A percentile compares a stretch with the other conserved stretches of the same genome.
These are phyloP conservation scores for Leishmania mexicana DNA, from an alignment of 208 protist species.

Conservation along the genomic window DNA sequence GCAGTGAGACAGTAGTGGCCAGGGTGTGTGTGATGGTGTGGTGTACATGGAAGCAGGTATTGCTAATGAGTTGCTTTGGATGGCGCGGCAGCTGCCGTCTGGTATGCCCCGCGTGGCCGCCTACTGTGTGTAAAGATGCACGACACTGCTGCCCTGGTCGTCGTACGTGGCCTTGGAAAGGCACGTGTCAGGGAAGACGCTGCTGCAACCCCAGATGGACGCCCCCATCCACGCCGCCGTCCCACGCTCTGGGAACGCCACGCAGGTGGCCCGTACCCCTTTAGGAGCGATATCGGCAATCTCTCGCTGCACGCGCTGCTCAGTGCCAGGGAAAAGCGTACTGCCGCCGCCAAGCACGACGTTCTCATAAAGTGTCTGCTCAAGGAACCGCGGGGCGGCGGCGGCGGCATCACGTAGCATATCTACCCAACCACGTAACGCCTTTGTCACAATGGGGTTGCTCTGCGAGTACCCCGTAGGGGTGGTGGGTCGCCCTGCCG, in stretches of 20 bases:
- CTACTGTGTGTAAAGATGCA: conserved; percentile 75
- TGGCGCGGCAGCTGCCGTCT: background rate
- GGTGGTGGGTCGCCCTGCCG: conserved; percentile 26
- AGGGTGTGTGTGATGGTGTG: background rate
- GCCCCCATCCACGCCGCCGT: conserved; percentile 86
- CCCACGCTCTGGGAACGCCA: conserved; percentile 82
- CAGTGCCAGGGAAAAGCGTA: conserved; percentile 79
- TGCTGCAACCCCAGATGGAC: conserved; percentile 77
- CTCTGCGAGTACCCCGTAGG: conserved; percentile 47
- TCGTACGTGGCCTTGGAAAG: conserved; percentile 85
- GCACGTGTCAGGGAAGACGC: conserved; percentile 69
- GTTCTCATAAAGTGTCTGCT: conserved; percentile 75
- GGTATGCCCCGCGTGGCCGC: background rate
- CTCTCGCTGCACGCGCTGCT: conserved; percentile 81
- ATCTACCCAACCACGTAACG: conserved; percentile 49
- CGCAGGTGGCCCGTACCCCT: conserved; percentile 38
- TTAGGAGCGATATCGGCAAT: conserved; percentile 33
- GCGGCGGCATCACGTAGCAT: conserved; percentile 58
- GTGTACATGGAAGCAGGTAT: conserved; percentile 1
- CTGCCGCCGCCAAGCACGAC: conserved; percentile 96
- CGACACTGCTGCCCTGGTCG: conserved; percentile 61
- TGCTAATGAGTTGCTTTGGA: background rate
- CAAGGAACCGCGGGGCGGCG: conserved; percentile 37
- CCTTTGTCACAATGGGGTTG: conserved; percentile 29
- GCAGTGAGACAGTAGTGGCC: background rate